These are phyloP conservation scores for Daldinia childiae DNA, from an alignment of 495 filamentous ascomycete genomes.

Conservation along the genomic window DNA sequence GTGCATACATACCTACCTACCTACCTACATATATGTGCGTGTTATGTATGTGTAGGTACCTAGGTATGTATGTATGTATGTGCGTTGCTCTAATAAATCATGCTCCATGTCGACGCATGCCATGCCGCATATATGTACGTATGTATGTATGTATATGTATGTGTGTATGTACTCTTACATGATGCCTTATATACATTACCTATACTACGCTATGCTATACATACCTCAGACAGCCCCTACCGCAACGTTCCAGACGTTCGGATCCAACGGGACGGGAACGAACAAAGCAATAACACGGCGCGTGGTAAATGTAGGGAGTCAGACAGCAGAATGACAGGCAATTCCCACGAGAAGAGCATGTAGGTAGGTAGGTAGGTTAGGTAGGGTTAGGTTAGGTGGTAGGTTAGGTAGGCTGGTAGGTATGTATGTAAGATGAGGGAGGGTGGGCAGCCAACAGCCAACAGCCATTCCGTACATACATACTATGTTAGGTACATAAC, in stretches of 20 bases:
- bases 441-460: background rate
- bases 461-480: too few species aligned
- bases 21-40: slow-evolving; percentile 10
- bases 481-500: too few species aligned
- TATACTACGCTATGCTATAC: background rate
- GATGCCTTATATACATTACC: slow-evolving; percentile 4
- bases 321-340: background rate
- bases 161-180: slow-evolving; percentile 8
- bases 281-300: slow-evolving; percentile 14
- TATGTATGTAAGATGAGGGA: background rate
- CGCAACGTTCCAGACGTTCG: slow-evolving; percentile 24
- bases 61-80: too few species aligned
- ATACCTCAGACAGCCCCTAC: background rate
- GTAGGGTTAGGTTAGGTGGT: too few species aligned
- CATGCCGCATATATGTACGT: background rate
- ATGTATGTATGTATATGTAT: slow-evolving; percentile 5
- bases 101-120: background rate
- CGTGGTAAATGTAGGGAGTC: background rate
- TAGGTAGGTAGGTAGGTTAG: background rate
- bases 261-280: slow-evolving; percentile 27
- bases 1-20: too few species aligned
- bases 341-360: background rate
- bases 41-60: slow-evolving; percentile 8
- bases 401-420: too few species aligned
- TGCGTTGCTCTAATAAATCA: background rate